phyloP scores from a whole-genome alignment of 2,329 filamentous ascomycete species.

The Fusarium verrucosum region DNA sequence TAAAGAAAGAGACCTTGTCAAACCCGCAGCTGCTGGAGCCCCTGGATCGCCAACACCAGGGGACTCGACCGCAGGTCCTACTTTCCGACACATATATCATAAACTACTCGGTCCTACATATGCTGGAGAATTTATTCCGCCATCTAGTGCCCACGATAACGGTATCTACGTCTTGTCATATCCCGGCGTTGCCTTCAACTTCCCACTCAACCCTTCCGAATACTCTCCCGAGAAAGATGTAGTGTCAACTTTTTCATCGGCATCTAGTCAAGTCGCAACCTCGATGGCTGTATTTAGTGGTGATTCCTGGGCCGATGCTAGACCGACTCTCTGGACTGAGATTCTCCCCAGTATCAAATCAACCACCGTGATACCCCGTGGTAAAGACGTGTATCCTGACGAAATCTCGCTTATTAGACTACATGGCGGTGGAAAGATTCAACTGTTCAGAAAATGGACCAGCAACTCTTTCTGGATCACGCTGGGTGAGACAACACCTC shows the following conservation, averaged over 20 bases:
- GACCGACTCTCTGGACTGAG: constrained; percentile 79
- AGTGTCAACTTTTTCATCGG: constrained; percentile 83
- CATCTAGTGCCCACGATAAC: constrained; percentile 61
- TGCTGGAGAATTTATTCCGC: constrained; percentile 87
- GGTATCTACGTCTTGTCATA: constrained; percentile 94
- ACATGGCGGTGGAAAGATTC: constrained; percentile 79
- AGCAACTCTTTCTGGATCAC: constrained; percentile 74
- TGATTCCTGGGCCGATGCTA: constrained; percentile 87
- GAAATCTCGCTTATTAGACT: constrained; percentile 85
- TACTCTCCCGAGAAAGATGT: constrained; percentile 84
- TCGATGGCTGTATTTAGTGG: constrained; percentile 94
- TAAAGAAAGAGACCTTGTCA: constrained; percentile 80
- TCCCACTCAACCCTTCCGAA: constrained; percentile 76
- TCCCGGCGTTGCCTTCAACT: constrained; percentile 92
- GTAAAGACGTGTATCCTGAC: constrained; percentile 82
- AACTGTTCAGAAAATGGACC: constrained; percentile 78
- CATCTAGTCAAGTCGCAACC: constrained; percentile 77
- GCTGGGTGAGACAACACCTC: constrained; percentile 87
- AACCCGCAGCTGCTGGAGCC: constrained; percentile 59
- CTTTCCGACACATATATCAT: constrained; percentile 90
- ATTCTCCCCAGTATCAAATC: constrained; percentile 78
- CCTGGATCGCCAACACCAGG: constrained; percentile 48
- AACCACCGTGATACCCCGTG: constrained; percentile 72
- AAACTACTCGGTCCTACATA: constrained; percentile 93
- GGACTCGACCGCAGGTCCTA: constrained; percentile 66